A percentile compares a stretch with the other conserved stretches of the same genome.
These are phyloP conservation scores for Diplodia sapinea DNA, from an alignment of 2,329 filamentous ascomycete genomes.

Conservation along the genomic window DNA sequence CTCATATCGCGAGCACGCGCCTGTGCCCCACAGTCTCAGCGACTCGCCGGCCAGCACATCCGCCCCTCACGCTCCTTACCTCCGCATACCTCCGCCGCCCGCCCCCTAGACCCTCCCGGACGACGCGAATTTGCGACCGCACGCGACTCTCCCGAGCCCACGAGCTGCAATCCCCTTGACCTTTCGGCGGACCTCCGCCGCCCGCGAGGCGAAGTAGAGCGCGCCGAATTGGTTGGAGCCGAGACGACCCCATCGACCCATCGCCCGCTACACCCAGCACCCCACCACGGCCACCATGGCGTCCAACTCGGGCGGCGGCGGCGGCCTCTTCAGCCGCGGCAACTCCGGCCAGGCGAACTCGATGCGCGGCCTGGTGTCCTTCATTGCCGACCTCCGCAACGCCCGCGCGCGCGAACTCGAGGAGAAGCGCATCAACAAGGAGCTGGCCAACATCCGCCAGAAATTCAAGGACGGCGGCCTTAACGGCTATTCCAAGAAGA, in stretches of 20 bases:
- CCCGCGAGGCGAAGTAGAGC: conserved; percentile 27
- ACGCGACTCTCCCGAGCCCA: neutral
- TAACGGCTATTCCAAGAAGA: conserved; percentile 98
- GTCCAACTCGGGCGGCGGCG: conserved; percentile 44
- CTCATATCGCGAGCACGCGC: conserved; percentile 10
- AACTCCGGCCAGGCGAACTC: conserved; percentile 50
- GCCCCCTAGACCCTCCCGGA: conserved; percentile 34
- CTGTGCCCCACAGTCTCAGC: conserved; percentile 11
- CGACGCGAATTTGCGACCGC: conserved; percentile 13
- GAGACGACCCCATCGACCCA: conserved; percentile 8
- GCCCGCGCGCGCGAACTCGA: conserved; percentile 93
- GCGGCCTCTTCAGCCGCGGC: conserved; percentile 50
- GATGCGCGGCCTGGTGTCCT: conserved; percentile 76
- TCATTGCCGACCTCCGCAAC: conserved; percentile 96
- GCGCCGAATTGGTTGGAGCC: conserved; percentile 13
- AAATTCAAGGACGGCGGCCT: conserved; percentile 97
- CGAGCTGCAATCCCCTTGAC: conserved; percentile 19
- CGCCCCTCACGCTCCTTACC: conserved; percentile 34
- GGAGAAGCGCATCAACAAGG: conserved; percentile 99
- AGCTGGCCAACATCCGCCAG: conserved; percentile 96
- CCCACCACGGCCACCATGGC: conserved; percentile 42
- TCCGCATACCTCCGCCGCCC: conserved; percentile 35
- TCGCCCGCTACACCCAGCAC: conserved; percentile 1
- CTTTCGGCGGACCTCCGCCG: conserved; percentile 25
- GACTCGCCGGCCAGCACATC: conserved; percentile 22